Conservation (phyloP, 2,329 filamentous ascomycete genomes). For the Neofusicoccum parvum region DNA sequence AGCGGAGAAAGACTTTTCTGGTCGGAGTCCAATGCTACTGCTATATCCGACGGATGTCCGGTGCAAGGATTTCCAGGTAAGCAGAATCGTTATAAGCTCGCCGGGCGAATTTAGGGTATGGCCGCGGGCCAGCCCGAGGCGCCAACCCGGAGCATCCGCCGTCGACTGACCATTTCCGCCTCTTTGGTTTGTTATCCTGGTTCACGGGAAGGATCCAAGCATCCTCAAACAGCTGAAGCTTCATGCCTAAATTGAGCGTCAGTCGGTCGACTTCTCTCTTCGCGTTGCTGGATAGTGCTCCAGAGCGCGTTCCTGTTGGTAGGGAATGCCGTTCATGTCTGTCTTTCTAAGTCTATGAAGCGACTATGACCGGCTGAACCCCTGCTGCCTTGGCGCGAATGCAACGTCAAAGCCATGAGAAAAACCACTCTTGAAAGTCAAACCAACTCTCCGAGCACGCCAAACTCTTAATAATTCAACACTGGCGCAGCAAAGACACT, state of each 20-base stretch:
- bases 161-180: not conserved
- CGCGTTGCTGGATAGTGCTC: too few species aligned
- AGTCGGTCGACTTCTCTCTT: too few species aligned
- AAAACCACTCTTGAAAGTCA: not conserved
- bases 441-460: not conserved
- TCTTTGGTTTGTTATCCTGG: not conserved
- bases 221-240: not conserved
- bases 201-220: not conserved
- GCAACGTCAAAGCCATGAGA: not conserved
- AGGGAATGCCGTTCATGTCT: not conserved
- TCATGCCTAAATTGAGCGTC: too few species aligned
- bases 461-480: not conserved
- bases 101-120: not conserved
- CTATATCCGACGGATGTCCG: not conserved
- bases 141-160: not conserved
- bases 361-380: not conserved
- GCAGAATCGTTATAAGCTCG: not conserved
- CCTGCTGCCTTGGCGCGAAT: not conserved
- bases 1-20: not conserved
- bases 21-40: not conserved
- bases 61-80: not conserved
- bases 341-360: not conserved
- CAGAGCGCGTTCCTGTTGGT: not conserved
- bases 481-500: not conserved
- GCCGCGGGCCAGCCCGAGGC: not conserved